phyloP scores from a whole-genome alignment of 2,329 filamentous ascomycete species.

The Tolypocladium ophioglossoides region DNA sequence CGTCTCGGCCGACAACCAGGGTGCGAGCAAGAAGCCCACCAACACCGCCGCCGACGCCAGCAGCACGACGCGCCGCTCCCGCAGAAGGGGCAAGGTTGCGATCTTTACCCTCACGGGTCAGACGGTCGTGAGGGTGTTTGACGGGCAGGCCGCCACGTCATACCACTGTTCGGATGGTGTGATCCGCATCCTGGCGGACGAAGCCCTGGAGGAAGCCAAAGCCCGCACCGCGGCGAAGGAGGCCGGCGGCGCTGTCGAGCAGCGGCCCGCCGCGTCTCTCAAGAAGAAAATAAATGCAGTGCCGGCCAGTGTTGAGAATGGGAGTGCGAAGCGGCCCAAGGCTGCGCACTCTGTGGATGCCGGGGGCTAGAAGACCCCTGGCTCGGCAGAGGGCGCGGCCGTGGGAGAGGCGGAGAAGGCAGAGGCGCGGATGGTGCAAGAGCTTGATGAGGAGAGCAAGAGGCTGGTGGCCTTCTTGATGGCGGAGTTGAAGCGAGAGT shows the following conservation, averaged over 20 bases:
- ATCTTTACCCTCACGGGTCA: conserved; percentile 1
- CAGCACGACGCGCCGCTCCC: background rate
- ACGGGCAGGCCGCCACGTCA: background rate
- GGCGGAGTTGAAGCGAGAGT: background rate
- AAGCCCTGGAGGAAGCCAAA: background rate
- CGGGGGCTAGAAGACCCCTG: background rate
- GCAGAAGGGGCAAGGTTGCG: background rate
- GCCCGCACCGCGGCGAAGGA: background rate
- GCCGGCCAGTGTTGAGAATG: too few species aligned
- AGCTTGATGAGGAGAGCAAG: background rate
- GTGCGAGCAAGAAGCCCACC: background rate
- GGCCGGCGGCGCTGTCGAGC: background rate
- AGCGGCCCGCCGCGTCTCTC: background rate
- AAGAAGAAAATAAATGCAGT: background rate
- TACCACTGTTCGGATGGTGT: conserved; percentile 2
- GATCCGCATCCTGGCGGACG: background rate
- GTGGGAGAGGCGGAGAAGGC: background rate
- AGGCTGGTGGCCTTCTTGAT: background rate
- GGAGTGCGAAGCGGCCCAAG: background rate
- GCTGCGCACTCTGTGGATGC: background rate
- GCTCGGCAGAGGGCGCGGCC: background rate
- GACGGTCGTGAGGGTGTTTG: background rate
- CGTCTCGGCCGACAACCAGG: background rate
- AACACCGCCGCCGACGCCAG: background rate
- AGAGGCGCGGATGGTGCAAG: background rate